Conservation (phyloP, 2,329 filamentous ascomycete genomes). For the Madurella fahalii region DNA sequence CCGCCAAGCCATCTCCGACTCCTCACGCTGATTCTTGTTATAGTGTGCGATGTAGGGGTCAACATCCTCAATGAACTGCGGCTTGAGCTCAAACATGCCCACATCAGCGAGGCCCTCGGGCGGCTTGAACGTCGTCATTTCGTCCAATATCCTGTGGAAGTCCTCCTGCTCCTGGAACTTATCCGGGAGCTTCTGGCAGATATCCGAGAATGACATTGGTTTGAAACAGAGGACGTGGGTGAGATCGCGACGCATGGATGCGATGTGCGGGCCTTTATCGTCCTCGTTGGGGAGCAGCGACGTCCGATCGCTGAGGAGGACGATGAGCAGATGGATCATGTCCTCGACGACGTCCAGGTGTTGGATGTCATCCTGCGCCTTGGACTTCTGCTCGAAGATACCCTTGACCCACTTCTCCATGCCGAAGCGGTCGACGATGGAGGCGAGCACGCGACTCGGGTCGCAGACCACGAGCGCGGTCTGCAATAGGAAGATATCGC, state of each 20-base stretch:
- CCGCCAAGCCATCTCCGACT: constrained; percentile 85
- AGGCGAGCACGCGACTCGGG: constrained; percentile 76
- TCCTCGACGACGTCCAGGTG: constrained; percentile 93
- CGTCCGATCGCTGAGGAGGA: constrained; percentile 83
- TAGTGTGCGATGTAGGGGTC: constrained; percentile 97
- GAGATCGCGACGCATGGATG: constrained; percentile 81
- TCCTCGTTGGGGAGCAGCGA: constrained; percentile 68
- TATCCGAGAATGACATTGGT: constrained; percentile 89
- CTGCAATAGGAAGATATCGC: constrained; percentile 91
- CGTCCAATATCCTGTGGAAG: constrained; percentile 77
- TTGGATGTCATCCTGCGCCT: constrained; percentile 79
- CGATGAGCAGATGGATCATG: constrained; percentile 88
- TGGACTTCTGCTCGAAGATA: constrained; percentile 66
- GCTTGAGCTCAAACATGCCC: constrained; percentile 88
- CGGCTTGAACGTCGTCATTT: constrained; percentile 83
- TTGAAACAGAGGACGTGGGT: constrained; percentile 95
- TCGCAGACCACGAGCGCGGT: constrained; percentile 84
- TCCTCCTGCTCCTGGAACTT: constrained; percentile 85
- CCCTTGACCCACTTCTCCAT: constrained; percentile 85
- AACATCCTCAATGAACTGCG: constrained; percentile 78
- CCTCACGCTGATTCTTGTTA: constrained; percentile 93
- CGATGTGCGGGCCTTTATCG: constrained; percentile 59
- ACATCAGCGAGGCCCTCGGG: constrained; percentile 90
- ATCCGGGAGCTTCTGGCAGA: constrained; percentile 80
- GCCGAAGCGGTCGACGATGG: constrained; percentile 87